Percentiles rank a stretch among this genome's conserved stretches.
phyloP scores from a whole-genome alignment of 108 stramenopile genomes.

The Nannochloropsis granulata region DNA sequence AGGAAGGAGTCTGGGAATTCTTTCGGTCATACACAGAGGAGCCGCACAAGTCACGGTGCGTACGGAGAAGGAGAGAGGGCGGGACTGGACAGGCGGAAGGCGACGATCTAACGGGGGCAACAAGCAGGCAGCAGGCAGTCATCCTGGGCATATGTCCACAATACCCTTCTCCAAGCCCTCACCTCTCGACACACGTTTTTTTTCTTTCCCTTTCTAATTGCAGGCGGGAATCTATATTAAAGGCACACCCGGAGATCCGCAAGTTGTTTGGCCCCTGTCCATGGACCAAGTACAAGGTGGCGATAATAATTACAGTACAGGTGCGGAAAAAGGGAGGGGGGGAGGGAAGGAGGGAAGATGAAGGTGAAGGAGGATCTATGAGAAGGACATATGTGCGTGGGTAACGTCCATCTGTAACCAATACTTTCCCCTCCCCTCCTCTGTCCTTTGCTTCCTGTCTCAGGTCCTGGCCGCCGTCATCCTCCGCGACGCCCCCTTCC shows the following conservation, averaged over 20 bases:
- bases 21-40: conserved; percentile 38
- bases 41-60: conserved; percentile 28
- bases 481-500: background rate
- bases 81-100: too few species aligned
- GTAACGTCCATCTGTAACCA: background rate
- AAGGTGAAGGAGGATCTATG: background rate
- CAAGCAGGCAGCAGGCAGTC: too few species aligned
- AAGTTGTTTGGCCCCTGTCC: conserved; percentile 61
- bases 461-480: conserved; percentile 31
- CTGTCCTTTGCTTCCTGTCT: background rate
- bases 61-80: background rate
- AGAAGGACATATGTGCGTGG: background rate
- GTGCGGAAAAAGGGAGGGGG: background rate
- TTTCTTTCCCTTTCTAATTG: background rate
- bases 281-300: conserved; percentile 47
- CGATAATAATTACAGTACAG: conserved; percentile 41
- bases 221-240: conserved; percentile 56
- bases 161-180: background rate
- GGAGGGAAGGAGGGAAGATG: background rate
- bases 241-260: conserved; percentile 58
- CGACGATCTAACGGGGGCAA: too few species aligned
- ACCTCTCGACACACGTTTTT: background rate
- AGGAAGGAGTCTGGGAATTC: conserved; percentile 28
- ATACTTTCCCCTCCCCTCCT: conserved; percentile 9
- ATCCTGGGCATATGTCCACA: too few species aligned